phyloP scores from a whole-genome alignment of 306 rosid genomes.

The Castanea mollissima region DNA sequence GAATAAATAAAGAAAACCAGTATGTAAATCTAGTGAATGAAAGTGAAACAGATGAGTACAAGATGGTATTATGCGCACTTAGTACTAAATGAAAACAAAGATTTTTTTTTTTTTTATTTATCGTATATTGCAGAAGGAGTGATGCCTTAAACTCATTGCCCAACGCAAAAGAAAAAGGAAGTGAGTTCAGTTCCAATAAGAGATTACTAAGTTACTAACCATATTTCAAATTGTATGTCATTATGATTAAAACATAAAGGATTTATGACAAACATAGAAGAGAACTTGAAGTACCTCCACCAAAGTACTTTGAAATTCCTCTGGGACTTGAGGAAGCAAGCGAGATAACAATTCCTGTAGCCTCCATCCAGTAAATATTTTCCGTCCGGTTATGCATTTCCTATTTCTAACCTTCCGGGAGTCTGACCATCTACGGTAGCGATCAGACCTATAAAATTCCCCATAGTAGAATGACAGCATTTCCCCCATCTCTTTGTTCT shows the following conservation, averaged over 20 bases:
- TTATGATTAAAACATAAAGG: not conserved
- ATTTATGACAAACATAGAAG: not conserved
- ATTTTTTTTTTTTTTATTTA: not conserved
- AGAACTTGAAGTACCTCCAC: conserved; percentile 47
- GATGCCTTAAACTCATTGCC: not conserved
- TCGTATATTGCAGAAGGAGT: conserved; percentile 1
- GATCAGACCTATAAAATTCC: conserved; percentile 60
- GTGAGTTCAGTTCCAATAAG: not conserved
- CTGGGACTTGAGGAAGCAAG: conserved; percentile 48
- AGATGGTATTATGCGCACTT: not conserved
- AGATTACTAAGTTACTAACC: conserved; percentile 11
- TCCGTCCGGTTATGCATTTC: conserved; percentile 51
- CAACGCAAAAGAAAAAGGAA: not conserved
- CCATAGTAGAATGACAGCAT: conserved; percentile 76
- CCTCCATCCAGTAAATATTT: conserved; percentile 63
- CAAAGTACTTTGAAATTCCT: conserved; percentile 46
- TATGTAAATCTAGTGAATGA: not conserved
- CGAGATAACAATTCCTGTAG: conserved; percentile 67
- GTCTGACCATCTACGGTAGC: conserved; percentile 60
- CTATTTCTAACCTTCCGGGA: conserved; percentile 53
- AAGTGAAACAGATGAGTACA: not conserved
- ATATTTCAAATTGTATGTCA: conserved; percentile 6
- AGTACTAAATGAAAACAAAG: not conserved
- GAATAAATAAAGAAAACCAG: not conserved
- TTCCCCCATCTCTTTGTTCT: conserved; percentile 55